Evolutionary conservation across 345 rosid genomes (phyloP), one percentile per base, ranked within the genome.

Genomic region (Xanthoceras sorbifolium): DNA sequence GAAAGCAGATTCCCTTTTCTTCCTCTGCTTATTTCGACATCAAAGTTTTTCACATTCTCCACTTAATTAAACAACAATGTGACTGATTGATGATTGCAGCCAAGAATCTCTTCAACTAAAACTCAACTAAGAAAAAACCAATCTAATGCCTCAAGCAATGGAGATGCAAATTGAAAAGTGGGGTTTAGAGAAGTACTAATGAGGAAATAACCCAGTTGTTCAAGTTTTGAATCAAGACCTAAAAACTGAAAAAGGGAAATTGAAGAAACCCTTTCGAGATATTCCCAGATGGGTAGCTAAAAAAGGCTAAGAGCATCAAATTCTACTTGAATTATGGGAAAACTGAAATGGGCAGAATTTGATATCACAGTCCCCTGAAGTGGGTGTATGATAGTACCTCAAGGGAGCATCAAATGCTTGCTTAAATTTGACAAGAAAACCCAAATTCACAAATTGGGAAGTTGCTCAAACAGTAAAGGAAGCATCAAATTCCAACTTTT

Each of bases 1-100:
- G 78, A 90, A 93, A 90, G 91, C 87, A 91, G 92, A 91, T 90
- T 89, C 94, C 88, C 94, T 86, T 87, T 87, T 86, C 73, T 72
- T 76, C 86, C 84, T 80, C 79, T 73, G 72, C 74, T 73, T 67
- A 69, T 34, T 28, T n/a, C 72, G 48, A 69, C 34, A 68, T 71
- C 65, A 15, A 65, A 70, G 1, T 44, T 26, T 74, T 59, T 69
- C 71, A 57, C 76, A 78, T 61, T 63, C 81, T 54, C 86, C 72
- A 69, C 78, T 67, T 80, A 74, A 50, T 11, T 60, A 42, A 66
- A 80, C 79, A 63, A 46, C 80, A 80, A 80, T 76, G 85, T 82
- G 71, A 82, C 78, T 61, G 74, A 76, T 22, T 76, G 34, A 42
- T 25, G 36, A 34, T 9, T 40, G 26, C 60, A 76, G 61, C 31